These are phyloP conservation scores for Pseudocercospora cruenta DNA, from an alignment of 2,329 filamentous ascomycete genomes.

Conservation along the genomic window DNA sequence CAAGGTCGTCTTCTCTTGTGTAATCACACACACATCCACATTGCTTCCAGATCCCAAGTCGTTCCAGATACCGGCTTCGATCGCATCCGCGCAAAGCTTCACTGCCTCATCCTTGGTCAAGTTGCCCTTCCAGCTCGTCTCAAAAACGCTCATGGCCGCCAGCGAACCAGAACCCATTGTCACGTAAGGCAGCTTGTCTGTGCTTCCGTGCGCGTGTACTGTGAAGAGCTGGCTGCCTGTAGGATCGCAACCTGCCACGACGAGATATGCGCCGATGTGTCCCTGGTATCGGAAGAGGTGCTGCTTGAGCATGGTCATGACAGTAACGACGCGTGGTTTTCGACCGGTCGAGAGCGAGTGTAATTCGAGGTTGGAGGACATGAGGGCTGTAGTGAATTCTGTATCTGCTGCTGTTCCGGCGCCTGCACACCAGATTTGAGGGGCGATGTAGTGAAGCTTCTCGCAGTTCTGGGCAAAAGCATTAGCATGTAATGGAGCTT, in stretches of 20 bases:
- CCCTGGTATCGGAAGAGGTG: slow-evolving; percentile 99
- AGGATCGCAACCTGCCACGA: slow-evolving; percentile 94
- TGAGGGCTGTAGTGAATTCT: slow-evolving; percentile 97
- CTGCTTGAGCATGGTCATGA: slow-evolving; percentile 99
- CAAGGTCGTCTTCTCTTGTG: slow-evolving; percentile 89
- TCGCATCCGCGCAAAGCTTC: slow-evolving; percentile 80
- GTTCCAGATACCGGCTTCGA: slow-evolving; percentile 97
- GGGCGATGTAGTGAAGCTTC: slow-evolving; percentile 98
- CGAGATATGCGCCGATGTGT: slow-evolving; percentile 95
- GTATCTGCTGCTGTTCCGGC: slow-evolving; percentile 97
- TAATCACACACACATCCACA: slow-evolving; percentile 95
- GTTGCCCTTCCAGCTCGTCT: slow-evolving; percentile 87
- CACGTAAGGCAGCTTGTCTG: slow-evolving; percentile 98
- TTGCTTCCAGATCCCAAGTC: slow-evolving; percentile 96
- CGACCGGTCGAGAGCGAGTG: slow-evolving; percentile 95
- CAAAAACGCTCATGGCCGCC: slow-evolving; percentile 97
- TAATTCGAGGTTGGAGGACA: slow-evolving; percentile 97
- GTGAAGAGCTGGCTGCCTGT: slow-evolving; percentile 96
- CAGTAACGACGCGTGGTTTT: slow-evolving; percentile 94
- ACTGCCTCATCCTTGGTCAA: slow-evolving; percentile 81
- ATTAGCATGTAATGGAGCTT: slow-evolving; percentile 12
- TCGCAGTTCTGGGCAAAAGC: slow-evolving; percentile 75
- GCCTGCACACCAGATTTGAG: slow-evolving; percentile 98
- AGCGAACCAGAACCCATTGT: slow-evolving; percentile 97
- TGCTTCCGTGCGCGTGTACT: slow-evolving; percentile 96